A percentile compares a stretch with the other conserved stretches of the same genome.
These are phyloP conservation scores for Phytopythium helicoides DNA, from an alignment of 352 stramenopile species.

Conservation along the genomic window DNA sequence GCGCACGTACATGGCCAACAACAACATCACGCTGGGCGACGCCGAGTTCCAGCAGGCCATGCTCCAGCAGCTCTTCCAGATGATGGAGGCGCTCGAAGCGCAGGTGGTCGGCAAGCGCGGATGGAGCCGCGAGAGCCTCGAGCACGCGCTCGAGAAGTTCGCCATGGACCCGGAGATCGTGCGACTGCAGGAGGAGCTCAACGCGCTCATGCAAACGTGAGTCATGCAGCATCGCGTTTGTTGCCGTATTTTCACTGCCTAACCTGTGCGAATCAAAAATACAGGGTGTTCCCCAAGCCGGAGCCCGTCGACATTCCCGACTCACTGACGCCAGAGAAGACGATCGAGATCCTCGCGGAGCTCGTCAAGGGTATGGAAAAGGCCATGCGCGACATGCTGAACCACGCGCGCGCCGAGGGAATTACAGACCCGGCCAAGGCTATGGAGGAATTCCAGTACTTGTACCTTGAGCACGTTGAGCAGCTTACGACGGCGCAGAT, in stretches of 20 bases:
- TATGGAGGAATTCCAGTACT: slow-evolving; percentile 76
- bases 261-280: too few relatives aligned
- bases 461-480: slow-evolving; percentile 78
- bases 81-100: slow-evolving; percentile 67
- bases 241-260: too few relatives aligned
- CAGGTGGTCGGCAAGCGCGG: slow-evolving; percentile 58
- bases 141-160: slow-evolving; percentile 60
- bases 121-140: slow-evolving; percentile 62
- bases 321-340: slow-evolving; percentile 66
- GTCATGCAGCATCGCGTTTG: not conserved
- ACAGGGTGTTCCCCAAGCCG: slow-evolving; percentile 58
- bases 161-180: slow-evolving; percentile 56
- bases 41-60: slow-evolving; percentile 75
- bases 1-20: slow-evolving; percentile 62
- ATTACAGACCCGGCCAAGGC: slow-evolving; percentile 67
- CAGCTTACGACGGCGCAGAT: slow-evolving; percentile 64
- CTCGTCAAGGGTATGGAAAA: slow-evolving; percentile 76
- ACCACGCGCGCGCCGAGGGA: slow-evolving; percentile 60
- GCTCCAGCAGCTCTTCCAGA: slow-evolving; percentile 71
- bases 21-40: slow-evolving; percentile 63
- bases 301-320: slow-evolving; percentile 58
- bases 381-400: slow-evolving; percentile 77
- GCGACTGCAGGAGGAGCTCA: slow-evolving; percentile 65
- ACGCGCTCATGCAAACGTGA: slow-evolving; percentile 61
- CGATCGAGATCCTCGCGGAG: slow-evolving; percentile 56